Conservation (phyloP, 805 yeast genomes). For the Ogataea minuta region DNA sequence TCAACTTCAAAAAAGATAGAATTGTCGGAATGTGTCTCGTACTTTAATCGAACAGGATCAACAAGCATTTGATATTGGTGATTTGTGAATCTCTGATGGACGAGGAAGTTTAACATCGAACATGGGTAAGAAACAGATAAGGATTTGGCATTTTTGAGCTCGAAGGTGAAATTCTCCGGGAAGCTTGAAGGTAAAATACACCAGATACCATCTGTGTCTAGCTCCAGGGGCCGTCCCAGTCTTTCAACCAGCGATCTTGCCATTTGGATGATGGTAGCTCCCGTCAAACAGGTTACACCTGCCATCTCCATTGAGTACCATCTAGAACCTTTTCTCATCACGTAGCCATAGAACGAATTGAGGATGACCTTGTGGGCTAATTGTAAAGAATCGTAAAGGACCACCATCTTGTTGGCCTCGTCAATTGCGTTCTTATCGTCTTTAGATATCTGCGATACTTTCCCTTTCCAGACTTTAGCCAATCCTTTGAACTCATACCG, state of each 20-base stretch:
- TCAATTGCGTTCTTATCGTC: slow-evolving; percentile 64
- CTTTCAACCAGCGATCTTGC: slow-evolving; percentile 90
- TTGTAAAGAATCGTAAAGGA: slow-evolving; percentile 91
- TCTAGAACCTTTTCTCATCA: slow-evolving; percentile 97
- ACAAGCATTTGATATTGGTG: slow-evolving; percentile 88
- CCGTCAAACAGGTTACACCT: slow-evolving; percentile 96
- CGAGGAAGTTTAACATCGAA: slow-evolving; percentile 91
- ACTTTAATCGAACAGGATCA: slow-evolving; percentile 65
- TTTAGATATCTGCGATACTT: slow-evolving; percentile 52
- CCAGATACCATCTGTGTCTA: slow-evolving; percentile 99
- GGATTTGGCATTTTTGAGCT: slow-evolving; percentile 73
- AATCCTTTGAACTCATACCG: slow-evolving; percentile 93
- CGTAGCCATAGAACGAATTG: slow-evolving; percentile 96
- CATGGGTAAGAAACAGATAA: slow-evolving; percentile 87
- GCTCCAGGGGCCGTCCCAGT: slow-evolving; percentile 90
- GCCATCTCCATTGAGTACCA: slow-evolving; percentile 99
- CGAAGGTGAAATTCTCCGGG: slow-evolving; percentile 82
- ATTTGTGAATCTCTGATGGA: slow-evolving; percentile 87
- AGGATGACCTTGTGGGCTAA: slow-evolving; percentile 95
- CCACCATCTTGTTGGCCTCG: slow-evolving; percentile 92
- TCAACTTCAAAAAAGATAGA: slow-evolving; percentile 97
- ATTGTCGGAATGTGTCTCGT: slow-evolving; percentile 81
- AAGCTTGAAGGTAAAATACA: slow-evolving; percentile 91
- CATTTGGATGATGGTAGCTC: slow-evolving; percentile 97
- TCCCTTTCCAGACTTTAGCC: slow-evolving; percentile 92